Percentiles rank a stretch among this genome's conserved stretches.
These are phyloP conservation scores for Colletotrichum plurivorum DNA, from an alignment of 2,329 filamentous ascomycete genomes.

Conservation along the genomic window DNA sequence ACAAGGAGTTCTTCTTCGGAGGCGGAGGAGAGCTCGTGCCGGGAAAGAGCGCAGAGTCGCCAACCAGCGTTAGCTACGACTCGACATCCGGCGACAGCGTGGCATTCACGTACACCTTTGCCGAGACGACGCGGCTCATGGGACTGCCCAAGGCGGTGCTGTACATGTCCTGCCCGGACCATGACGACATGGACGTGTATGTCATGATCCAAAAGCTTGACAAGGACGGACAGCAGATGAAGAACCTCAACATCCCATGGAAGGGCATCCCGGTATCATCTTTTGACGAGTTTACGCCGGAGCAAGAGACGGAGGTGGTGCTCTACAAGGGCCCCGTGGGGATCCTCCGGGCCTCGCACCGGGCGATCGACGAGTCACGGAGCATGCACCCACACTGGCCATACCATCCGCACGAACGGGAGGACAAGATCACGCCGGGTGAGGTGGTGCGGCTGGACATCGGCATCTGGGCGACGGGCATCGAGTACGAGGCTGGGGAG, in stretches of 20 bases:
- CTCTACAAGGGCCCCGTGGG: slow-evolving; percentile 46
- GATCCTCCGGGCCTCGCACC: slow-evolving; percentile 44
- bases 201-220: slow-evolving; percentile 47
- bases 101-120: slow-evolving; percentile 56
- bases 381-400: slow-evolving; percentile 49
- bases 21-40: slow-evolving; percentile 47
- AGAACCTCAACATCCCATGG: slow-evolving; percentile 47
- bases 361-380: slow-evolving; percentile 42
- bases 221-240: slow-evolving; percentile 39
- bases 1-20: slow-evolving; percentile 49
- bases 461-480: slow-evolving; percentile 48
- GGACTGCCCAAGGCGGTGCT: slow-evolving; percentile 61
- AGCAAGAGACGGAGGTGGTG: slow-evolving; percentile 45
- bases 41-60: slow-evolving; percentile 54
- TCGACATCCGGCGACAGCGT: slow-evolving; percentile 7
- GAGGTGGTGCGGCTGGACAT: slow-evolving; percentile 46
- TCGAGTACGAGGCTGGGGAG: slow-evolving; percentile 48
- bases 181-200: slow-evolving; percentile 60
- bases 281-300: slow-evolving; percentile 42
- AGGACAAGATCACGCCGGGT: slow-evolving; percentile 41
- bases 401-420: slow-evolving; percentile 33
- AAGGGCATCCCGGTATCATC: slow-evolving; percentile 36
- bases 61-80: slow-evolving; percentile 45
- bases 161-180: slow-evolving; percentile 58
- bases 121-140: slow-evolving; percentile 55